phyloP scores from a whole-genome alignment of 1,284 basidiomycete genomes.

The Irpex sp. region DNA sequence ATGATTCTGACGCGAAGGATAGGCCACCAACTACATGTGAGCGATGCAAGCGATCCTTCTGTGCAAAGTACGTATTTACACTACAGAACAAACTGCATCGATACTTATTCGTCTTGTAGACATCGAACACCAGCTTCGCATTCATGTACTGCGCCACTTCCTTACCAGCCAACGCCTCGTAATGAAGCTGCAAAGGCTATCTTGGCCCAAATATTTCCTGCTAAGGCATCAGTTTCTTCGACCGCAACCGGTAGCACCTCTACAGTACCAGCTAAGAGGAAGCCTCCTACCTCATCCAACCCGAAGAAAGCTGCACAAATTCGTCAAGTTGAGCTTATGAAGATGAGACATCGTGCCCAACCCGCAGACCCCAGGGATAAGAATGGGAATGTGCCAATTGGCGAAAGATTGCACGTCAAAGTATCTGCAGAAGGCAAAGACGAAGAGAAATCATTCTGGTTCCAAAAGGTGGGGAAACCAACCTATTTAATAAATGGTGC shows the following conservation, averaged over 20 bases:
- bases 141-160: constrained; percentile 35
- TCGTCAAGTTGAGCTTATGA: constrained; percentile 63
- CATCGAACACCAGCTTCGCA: constrained; percentile 61
- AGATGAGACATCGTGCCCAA: constrained; percentile 64
- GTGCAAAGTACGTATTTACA: constrained; percentile 45
- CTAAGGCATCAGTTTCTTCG: constrained; percentile 12
- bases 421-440: constrained; percentile 30
- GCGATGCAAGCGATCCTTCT: constrained; percentile 57
- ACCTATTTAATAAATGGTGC: background rate
- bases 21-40: constrained; percentile 41
- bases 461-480: constrained; percentile 49
- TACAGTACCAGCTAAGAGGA: constrained; percentile 19
- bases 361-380: constrained; percentile 59
- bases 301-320: constrained; percentile 52
- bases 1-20: constrained; percentile 23
- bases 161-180: constrained; percentile 19
- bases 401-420: constrained; percentile 56
- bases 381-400: constrained; percentile 38
- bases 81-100: too few species aligned
- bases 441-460: constrained; percentile 56
- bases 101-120: constrained; percentile 26
- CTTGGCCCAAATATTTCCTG: constrained; percentile 52
- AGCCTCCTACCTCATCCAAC: constrained; percentile 30
- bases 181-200: constrained; percentile 50
- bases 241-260: constrained; percentile 18